Percentiles rank a stretch among this genome's conserved stretches.
Evolutionary conservation across 352 stramenopile species (phyloP).

Genomic region (Phytopythium sindhum): DNA sequence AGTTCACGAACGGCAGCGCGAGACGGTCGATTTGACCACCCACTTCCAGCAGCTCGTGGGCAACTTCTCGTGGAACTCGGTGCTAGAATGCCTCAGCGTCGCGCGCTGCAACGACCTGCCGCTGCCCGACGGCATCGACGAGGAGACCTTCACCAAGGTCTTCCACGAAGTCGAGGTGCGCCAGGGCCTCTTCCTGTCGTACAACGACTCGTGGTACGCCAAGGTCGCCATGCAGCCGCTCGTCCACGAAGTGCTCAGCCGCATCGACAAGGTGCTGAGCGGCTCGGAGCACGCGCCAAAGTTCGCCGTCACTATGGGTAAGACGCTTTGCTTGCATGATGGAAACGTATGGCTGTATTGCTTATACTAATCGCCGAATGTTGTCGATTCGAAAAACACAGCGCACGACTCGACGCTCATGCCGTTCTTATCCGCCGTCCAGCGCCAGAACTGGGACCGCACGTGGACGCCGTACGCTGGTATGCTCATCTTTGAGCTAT

Average conservation of each 20-base stretch:
- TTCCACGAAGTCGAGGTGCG: constrained; percentile 75
- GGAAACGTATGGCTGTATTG: too few species aligned
- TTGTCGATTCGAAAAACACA: constrained; percentile 2
- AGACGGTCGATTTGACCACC: constrained; percentile 43
- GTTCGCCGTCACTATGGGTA: constrained; percentile 78
- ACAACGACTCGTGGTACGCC: constrained; percentile 79
- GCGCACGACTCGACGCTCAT: constrained; percentile 85
- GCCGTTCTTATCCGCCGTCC: constrained; percentile 69
- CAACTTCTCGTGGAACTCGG: constrained; percentile 78
- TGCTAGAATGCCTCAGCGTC: constrained; percentile 80
- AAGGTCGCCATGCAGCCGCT: constrained; percentile 87
- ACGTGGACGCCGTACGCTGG: constrained; percentile 84
- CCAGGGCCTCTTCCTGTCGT: constrained; percentile 56
- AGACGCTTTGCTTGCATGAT: background rate
- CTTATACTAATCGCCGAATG: background rate
- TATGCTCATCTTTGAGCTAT: constrained; percentile 73
- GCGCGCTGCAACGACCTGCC: constrained; percentile 74
- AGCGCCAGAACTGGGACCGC: constrained; percentile 74
- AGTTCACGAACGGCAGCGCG: constrained; percentile 40
- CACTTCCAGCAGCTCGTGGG: constrained; percentile 63
- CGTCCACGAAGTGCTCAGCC: constrained; percentile 60
- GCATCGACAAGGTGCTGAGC: constrained; percentile 49
- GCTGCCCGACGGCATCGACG: constrained; percentile 59
- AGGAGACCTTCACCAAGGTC: constrained; percentile 72
- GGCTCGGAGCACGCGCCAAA: constrained; percentile 37